Conservation (phyloP, 345 rosid genomes). For the Noccaea caerulescens region DNA sequence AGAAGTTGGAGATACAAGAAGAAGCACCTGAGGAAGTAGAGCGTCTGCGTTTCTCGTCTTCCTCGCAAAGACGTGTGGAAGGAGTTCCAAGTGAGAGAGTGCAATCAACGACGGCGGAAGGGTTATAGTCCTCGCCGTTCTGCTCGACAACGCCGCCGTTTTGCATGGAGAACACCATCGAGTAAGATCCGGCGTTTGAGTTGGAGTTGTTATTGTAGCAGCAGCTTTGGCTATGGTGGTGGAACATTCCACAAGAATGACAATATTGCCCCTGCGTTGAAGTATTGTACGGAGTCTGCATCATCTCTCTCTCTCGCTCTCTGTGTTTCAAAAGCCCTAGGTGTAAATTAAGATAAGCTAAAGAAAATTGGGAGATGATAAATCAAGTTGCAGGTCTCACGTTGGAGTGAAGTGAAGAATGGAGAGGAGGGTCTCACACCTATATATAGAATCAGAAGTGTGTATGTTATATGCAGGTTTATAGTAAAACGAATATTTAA, state of each 20-base stretch:
- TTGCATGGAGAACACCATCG: conserved; percentile 44
- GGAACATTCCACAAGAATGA: conserved; percentile 46
- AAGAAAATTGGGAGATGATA: conserved; percentile 12
- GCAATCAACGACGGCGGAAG: conserved; percentile 70
- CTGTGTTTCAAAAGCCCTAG: conserved; percentile 28
- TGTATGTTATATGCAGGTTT: conserved; percentile 40
- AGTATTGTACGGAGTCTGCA: conserved; percentile 46
- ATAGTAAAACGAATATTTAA: conserved; percentile 38
- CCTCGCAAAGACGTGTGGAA: conserved; percentile 69
- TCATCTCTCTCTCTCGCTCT: conserved; percentile 33
- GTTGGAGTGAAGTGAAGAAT: conserved; percentile 40
- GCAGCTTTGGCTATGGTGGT: conserved; percentile 43
- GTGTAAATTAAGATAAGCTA: conserved; percentile 4
- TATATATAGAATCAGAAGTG: conserved; percentile 44
- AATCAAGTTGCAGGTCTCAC: conserved; percentile 24
- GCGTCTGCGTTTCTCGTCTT: conserved; percentile 53
- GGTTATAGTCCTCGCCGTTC: conserved; percentile 36
- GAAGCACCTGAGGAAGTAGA: conserved; percentile 44
- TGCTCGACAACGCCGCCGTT: conserved; percentile 38
- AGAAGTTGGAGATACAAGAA: conserved; percentile 58
- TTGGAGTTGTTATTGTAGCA: conserved; percentile 31
- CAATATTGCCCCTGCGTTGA: conserved; percentile 47
- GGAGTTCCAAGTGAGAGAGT: conserved; percentile 90
- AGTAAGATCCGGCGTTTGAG: conserved; percentile 36
- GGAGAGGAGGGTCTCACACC: conserved; percentile 39